A percentile compares a stretch with the other conserved stretches of the same genome.
Evolutionary conservation across 768 basidiomycete species (phyloP).

Genomic region (Pulveroboletus ravenelii): DNA sequence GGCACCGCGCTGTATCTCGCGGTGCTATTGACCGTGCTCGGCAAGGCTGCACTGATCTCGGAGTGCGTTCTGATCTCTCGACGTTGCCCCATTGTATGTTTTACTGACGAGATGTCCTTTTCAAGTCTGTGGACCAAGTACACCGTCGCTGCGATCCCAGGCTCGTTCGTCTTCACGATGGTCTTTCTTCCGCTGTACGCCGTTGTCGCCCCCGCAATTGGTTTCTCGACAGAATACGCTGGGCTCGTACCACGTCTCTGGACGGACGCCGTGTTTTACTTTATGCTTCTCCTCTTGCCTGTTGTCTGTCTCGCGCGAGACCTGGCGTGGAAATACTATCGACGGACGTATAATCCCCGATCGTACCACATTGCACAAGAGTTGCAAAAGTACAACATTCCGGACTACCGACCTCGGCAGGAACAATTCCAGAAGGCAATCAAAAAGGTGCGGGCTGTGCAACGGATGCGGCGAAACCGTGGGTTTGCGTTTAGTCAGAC

Average conservation of each 20-base stretch:
- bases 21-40: slow-evolving; percentile 90
- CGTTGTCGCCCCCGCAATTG: slow-evolving; percentile 75
- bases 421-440: slow-evolving; percentile 99
- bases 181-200: slow-evolving; percentile 88
- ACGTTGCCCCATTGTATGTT: background rate
- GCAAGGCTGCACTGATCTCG: slow-evolving; percentile 94
- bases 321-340: slow-evolving; percentile 97
- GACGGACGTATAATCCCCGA: slow-evolving; percentile 81
- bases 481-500: slow-evolving; percentile 99
- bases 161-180: slow-evolving; percentile 98
- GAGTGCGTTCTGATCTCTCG: slow-evolving; percentile 59
- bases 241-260: slow-evolving; percentile 88
- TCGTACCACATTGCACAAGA: slow-evolving; percentile 99
- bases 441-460: slow-evolving; percentile 98
- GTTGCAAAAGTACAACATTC: slow-evolving; percentile 98
- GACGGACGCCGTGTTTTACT: slow-evolving; percentile 86
- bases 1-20: slow-evolving; percentile 94
- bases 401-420: slow-evolving; percentile 93
- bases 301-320: slow-evolving; percentile 82
- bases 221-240: slow-evolving; percentile 87
- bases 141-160: slow-evolving; percentile 95
- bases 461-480: slow-evolving; percentile 92
- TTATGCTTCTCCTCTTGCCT: slow-evolving; percentile 80
- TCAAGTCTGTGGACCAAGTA: slow-evolving; percentile 98
- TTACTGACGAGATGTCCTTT: background rate